Base-by-base conservation (phyloP, 805 yeast species). In the Maudiozyma barnettii region DNA sequence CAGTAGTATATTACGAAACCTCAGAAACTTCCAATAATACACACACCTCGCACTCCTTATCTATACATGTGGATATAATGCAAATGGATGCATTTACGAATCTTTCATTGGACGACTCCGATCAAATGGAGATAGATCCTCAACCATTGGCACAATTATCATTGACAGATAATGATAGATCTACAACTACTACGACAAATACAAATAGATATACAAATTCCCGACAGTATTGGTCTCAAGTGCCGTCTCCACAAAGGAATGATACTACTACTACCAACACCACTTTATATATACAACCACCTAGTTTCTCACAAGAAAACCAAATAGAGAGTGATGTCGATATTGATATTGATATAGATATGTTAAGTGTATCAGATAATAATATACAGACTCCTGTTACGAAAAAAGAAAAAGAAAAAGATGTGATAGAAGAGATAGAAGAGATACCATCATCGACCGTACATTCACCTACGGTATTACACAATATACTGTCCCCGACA, bases 271-370 rank as follows among this genome's bases (percentile, higher is more conserved):
- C n/a, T n/a, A n/a, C n/a, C 10, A 26, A 26, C 10, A 26, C 30
- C 8, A 26, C 8, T 26, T 2, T 26, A 3, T 26, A 26, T 26
- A 9, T 26, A 26, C 30, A 26, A 26, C 10, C 30, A 26, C 10
- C 30, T 9, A 26, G 8, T 26, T 26, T 9, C 10, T 26, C 10
- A 26, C 12, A 26, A 26, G 30, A 26, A 26, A 26, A 26, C 10
- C 30, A 26, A 14, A 10, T 33, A 16, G 36, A 33, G 18, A 33
- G 18, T 14, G 36, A 33, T 33, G 13, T 14, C 9, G 13, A 29
- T 29, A 29, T 29, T 29, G 31, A 10, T 21, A 53, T 54, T 59
- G 59, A 56, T 21, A 45, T 58, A 18, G 63, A 58, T 42, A 30
- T 36, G 43, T 33, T 37, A n/a, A 41, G 42, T 14, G 19, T 18